A percentile compares a stretch with the other conserved stretches of the same genome.
Conservation (phyloP, 495 filamentous ascomycete genomes). For the Daldinia vernicosa region DNA sequence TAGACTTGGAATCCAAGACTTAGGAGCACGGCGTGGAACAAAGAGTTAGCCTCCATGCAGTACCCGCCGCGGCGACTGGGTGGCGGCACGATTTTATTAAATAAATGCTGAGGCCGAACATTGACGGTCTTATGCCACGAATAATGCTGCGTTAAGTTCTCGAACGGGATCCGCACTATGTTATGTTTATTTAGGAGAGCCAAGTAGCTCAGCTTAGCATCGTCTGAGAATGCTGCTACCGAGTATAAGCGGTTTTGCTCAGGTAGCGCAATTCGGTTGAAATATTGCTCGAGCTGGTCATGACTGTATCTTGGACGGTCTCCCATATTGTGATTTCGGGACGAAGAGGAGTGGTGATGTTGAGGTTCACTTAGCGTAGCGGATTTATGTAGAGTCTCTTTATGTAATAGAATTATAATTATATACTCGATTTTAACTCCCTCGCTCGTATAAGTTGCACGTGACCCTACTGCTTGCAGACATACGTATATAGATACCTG, state of each 20-base stretch:
- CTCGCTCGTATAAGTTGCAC: neutral
- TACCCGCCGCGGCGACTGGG: conserved; percentile 66
- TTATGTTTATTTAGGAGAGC: conserved; percentile 57
- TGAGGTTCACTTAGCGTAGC: neutral
- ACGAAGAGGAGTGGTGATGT: neutral
- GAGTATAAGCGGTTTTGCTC: neutral
- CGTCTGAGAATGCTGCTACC: neutral
- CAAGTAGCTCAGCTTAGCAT: conserved; percentile 47
- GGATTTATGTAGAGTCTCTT: conserved; percentile 3
- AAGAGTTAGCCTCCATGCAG: conserved; percentile 77
- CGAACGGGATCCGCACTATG: conserved; percentile 72
- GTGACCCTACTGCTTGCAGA: neutral
- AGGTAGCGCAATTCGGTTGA: conserved; percentile 49
- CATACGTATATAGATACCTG: neutral
- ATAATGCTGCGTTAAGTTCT: conserved; percentile 68
- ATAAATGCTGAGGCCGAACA: conserved; percentile 67
- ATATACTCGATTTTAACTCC: neutral
- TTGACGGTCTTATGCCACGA: conserved; percentile 59
- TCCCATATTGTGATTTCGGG: conserved; percentile 8
- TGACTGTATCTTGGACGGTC: conserved; percentile 21
- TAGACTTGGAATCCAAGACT: conserved; percentile 69
- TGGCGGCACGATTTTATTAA: conserved; percentile 66
- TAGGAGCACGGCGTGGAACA: conserved; percentile 71
- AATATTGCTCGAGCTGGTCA: conserved; percentile 40
- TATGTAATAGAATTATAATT: too few species aligned